A percentile compares a stretch with the other conserved stretches of the same genome.
Evolutionary conservation across 2,329 filamentous ascomycete species (phyloP).

Genomic region (Gaeumannomyces tritici): DNA sequence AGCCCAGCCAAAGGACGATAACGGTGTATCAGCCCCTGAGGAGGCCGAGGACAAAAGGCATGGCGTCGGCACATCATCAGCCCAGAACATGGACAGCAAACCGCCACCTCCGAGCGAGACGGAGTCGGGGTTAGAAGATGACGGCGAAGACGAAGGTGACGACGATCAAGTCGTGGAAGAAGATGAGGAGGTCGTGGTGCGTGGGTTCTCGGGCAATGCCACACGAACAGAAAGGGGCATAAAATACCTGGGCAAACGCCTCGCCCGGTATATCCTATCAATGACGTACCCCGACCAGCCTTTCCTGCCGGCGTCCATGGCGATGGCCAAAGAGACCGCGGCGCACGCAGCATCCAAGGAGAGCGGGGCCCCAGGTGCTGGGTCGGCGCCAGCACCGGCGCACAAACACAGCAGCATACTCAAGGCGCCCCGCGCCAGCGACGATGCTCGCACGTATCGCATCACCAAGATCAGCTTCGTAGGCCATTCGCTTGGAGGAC

Average conservation of each 20-base stretch:
- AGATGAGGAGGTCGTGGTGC: slow-evolving; percentile 77
- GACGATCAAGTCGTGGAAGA: slow-evolving; percentile 50
- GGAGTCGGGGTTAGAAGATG: slow-evolving; percentile 6
- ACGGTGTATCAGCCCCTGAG: slow-evolving; percentile 8
- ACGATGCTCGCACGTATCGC: slow-evolving; percentile 54
- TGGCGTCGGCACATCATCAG: neutral
- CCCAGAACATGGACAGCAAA: neutral
- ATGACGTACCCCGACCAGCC: slow-evolving; percentile 94
- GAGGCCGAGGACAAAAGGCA: neutral
- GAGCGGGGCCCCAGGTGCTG: neutral
- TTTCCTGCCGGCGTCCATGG: slow-evolving; percentile 58
- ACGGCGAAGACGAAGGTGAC: slow-evolving; percentile 13
- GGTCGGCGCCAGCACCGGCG: slow-evolving; percentile 23
- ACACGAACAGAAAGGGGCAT: slow-evolving; percentile 90
- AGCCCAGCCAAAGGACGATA: slow-evolving; percentile 9
- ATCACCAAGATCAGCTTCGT: slow-evolving; percentile 95
- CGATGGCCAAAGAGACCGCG: slow-evolving; percentile 30
- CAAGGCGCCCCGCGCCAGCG: slow-evolving; percentile 17
- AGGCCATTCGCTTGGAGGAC: slow-evolving; percentile 80
- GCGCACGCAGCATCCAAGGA: slow-evolving; percentile 14
- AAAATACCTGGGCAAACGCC: slow-evolving; percentile 89
- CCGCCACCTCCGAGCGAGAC: neutral
- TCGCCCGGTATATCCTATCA: slow-evolving; percentile 81
- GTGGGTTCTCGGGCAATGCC: slow-evolving; percentile 83
- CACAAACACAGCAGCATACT: slow-evolving; percentile 46